Base-by-base conservation (phyloP, 1,284 basidiomycete genomes). In the Microbotryomycetes sp. region DNA sequence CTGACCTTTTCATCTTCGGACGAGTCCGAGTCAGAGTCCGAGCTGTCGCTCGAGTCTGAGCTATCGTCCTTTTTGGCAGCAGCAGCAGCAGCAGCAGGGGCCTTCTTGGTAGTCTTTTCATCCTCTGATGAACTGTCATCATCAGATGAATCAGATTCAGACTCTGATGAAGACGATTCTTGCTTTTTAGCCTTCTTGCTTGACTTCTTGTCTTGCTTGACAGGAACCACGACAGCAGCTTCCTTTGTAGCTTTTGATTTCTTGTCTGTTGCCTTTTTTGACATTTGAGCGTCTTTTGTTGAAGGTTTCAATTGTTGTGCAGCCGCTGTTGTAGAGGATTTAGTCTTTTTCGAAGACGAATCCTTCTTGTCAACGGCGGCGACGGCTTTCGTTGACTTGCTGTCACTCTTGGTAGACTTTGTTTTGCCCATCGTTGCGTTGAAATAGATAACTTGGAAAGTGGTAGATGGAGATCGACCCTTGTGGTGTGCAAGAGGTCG, bases 161-260 rank as follows among this genome's bases (percentile, higher is more conserved):
- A 55, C 45, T 63, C 50, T 19, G 36, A 45, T 31, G 54, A 56
- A 47, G 42, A 49, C 47, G 48, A 62, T 49, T 63, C 55, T 26
- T 68, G 58, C 59, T 75, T 73, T 56, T 69, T 71, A 15, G 31
- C 47, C 52, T 65, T 62, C 31, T 70, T 62, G 47, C 62, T 55
- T 26, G 69, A 59, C 59, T 75, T 73, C 56, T 69, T 71, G 16
- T 32, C n/a, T n/a, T n/a, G n/a, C n/a, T n/a, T n/a, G n/a, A n/a
- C n/a, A n/a, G n/a, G n/a, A n/a, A n/a, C 54, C 4, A 66, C 68
- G 22, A 73, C 69, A 31, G 65, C 65, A 22, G 71, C 67, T 22
- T 49, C 50, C 54, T 74, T 73, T 30, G 66, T 32, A 15, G 51
- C 51, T 48, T 49, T 53, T 2, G 52, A 48, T 54, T 73, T 68